These are phyloP conservation scores for Aureobasidium subglaciale DNA, from an alignment of 2,329 filamentous ascomycete genomes.

Conservation along the genomic window DNA sequence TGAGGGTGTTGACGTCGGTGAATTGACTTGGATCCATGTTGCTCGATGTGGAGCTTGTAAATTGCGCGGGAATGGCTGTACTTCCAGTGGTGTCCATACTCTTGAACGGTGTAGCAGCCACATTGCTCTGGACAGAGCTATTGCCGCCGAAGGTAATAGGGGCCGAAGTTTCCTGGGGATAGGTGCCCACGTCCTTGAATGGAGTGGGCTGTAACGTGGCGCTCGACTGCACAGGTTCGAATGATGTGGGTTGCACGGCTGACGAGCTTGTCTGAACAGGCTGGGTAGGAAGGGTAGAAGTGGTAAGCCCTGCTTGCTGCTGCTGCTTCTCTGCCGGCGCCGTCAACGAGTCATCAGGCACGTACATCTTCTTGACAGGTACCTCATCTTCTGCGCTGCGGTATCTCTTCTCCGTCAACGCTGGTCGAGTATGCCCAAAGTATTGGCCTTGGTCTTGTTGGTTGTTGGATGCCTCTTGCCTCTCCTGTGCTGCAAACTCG, in stretches of 20 bases:
- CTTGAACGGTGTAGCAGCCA: not conserved
- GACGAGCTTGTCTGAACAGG: not conserved
- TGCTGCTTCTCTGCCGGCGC: conserved; percentile 7
- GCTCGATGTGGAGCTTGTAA: not conserved
- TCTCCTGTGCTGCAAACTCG: conserved; percentile 2
- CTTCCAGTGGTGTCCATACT: not conserved
- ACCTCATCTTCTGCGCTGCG: conserved; percentile 8
- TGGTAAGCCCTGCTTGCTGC: not conserved
- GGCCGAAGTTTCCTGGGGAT: not conserved
- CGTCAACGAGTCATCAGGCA: not conserved
- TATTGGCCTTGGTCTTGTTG: not conserved
- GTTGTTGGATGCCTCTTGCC: not conserved
- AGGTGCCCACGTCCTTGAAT: not conserved
- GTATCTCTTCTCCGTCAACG: not conserved
- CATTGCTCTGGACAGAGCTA: not conserved
- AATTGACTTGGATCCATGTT: not conserved
- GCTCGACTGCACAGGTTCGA: not conserved
- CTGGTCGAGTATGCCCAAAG: not conserved
- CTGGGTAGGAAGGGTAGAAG: conserved; percentile 4
- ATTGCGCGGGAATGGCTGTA: not conserved
- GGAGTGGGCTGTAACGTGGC: not conserved
- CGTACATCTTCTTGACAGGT: conserved; percentile 8
- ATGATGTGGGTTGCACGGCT: not conserved
- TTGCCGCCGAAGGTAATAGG: not conserved
- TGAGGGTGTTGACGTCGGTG: not conserved